Base-by-base conservation (phyloP, 2,329 filamentous ascomycete genomes). In the Teratosphaeriaceae sp. region DNA sequence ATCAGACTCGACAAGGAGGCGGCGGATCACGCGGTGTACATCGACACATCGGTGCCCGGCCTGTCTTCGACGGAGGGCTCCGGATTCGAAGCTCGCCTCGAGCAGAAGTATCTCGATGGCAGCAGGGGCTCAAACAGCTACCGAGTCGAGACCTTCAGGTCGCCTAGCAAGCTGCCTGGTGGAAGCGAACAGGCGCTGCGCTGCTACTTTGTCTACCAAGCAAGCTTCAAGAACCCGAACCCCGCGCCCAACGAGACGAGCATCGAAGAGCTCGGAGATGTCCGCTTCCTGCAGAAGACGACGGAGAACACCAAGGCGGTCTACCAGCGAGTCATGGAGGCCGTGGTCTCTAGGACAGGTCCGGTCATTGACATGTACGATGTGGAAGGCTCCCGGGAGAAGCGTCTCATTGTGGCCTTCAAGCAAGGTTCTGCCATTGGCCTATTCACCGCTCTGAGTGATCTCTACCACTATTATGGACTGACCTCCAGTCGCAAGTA, bases 131-230 rank as follows among this genome's bases (percentile, higher is more conserved):
- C 74, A 57, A 82, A 84, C 63, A 80, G 80, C 56, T 98, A 94
- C 73, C 86, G 92, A 40, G 88, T 98, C 24, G 92, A 98, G 75
- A 96, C 90, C 18, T 98, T 98, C 79, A 83, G 92, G 49, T 96
- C 92, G 2, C 83, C 85, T 3, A 89, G 85, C 49, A 80, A 83
- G 23, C 74, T 97, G 31, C 86, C 86, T 7, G 75, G 80, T 34
- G 50, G 76, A 47, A 82, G 84, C 44, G 84, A 88, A 59, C 82
- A 90, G 45, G 87, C 90, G 43, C 74, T 98, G 43, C 85, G 92
- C 49, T 98, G 92, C 73, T 98, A 98, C 73, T 98, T 98, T 63
- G 88, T 98, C 55, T 98, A 98, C 73, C 87, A 95, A 67, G 95
- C 90, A 67, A 81, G 85, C 60, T 98, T 97, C 67, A 81, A 80